Base-by-base conservation (phyloP, 306 rosid genomes). In the Medicago lupulina region DNA sequence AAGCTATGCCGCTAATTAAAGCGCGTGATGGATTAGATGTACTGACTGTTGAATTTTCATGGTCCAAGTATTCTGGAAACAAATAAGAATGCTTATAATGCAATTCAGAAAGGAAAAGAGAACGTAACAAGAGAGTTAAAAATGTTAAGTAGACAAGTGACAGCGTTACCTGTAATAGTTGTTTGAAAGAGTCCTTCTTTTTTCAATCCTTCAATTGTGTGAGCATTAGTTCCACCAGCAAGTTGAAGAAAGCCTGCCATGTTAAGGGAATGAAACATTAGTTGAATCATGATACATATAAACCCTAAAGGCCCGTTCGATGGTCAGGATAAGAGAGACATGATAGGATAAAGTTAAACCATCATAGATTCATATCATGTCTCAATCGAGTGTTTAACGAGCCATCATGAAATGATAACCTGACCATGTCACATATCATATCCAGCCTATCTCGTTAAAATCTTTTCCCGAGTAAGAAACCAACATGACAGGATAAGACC, bases 221-320 rank as follows among this genome's bases (percentile, higher is more conserved):
- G 88, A 86, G 87, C 93, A 85, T 91, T 93, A 28, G 98, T 93
- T 74, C 98, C 98, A 67, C 98, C 96, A 19, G 97, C 98, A 78
- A 93, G 84, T 86, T 89, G 98, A 87, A 93, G 97, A 67, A 89
- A 93, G 57, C 97, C 98, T 91, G 73, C 69, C 79, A 62, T 76
- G 66, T 62, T 16, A 67, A 74, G 43, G 16, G 69, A 43, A 55
- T 13, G 19, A 74, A 75, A 69, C 44, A 63, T 74, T 54, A 34
- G 15, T 51, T 60, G 15, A 18, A 68, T 77, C 39, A 15, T 10
- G 77, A 51, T 53, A 50, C 39, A 34, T 77, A 65, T 9, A 67
- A 36, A 74, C 8, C 23, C 15, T 40, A 40, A 51, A 41, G 38
- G 38, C n/a, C 36, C 4, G 38, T 23, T 58, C 3, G 16, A 58